These are phyloP conservation scores for Solanum hybrid DNA, from an alignment of 305 asterid species.

Conservation along the genomic window DNA sequence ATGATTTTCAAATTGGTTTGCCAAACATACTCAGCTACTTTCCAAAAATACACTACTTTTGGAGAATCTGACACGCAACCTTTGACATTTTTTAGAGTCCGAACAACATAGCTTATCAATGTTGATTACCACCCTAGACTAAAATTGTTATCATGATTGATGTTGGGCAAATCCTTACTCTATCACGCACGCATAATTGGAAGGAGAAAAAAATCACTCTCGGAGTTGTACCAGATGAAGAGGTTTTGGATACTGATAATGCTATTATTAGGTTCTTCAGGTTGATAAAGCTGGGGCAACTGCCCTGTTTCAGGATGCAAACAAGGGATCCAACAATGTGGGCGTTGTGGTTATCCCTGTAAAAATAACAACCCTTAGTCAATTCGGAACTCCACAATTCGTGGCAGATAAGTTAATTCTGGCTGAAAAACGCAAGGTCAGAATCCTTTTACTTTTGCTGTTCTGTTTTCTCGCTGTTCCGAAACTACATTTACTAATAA, in stretches of 20 bases:
- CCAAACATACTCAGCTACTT: not conserved
- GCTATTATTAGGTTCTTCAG: conserved; percentile 20
- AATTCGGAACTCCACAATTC: conserved; percentile 76
- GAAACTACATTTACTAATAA: not conserved
- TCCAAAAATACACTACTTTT: not conserved
- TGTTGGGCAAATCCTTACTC: not conserved
- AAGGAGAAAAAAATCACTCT: not conserved
- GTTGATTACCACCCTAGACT: not conserved
- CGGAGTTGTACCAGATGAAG: not conserved
- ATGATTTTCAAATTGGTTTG: not conserved
- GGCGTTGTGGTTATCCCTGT: conserved; percentile 94
- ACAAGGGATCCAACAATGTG: conserved; percentile 57
- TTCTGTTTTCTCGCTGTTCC: not conserved
- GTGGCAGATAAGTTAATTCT: conserved; percentile 85
- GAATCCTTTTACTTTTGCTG: not conserved
- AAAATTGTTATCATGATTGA: not conserved
- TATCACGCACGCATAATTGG: not conserved
- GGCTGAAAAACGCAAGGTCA: conserved; percentile 79
- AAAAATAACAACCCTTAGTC: conserved; percentile 48
- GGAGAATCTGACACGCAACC: accelerated
- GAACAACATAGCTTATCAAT: not conserved
- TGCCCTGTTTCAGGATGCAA: conserved; percentile 58
- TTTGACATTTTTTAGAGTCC: not conserved
- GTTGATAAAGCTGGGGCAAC: conserved; percentile 94
- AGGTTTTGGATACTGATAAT: not conserved